phyloP scores from a whole-genome alignment of 2,329 filamentous ascomycete genomes.

The Pyrenophora teres region DNA sequence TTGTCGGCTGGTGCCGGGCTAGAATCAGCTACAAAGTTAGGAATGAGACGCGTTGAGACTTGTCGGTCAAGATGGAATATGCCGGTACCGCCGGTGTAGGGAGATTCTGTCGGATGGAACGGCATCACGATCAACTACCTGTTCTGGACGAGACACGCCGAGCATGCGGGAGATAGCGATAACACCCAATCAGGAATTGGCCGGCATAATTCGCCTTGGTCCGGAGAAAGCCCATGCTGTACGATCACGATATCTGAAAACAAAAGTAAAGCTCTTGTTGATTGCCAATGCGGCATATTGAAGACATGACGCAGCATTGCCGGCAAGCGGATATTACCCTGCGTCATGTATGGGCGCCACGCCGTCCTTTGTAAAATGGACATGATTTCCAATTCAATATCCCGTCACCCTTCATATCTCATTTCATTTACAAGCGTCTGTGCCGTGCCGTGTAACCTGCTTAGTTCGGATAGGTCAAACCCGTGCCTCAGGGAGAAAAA shows the following conservation, averaged over 20 bases:
- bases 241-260: neutral
- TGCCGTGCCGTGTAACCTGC: constrained; percentile 6
- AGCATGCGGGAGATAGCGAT: no score
- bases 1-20: constrained; percentile 42
- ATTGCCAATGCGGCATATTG: neutral
- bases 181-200: neutral
- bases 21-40: constrained; percentile 48
- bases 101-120: neutral
- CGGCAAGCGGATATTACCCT: neutral
- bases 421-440: constrained; percentile 3
- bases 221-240: neutral
- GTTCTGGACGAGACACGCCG: no score
- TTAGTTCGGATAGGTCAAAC: neutral
- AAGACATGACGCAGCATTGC: neutral
- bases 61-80: neutral
- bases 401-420: constrained; percentile 2
- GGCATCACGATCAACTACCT: no score
- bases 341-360: constrained; percentile 12
- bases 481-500: constrained; percentile 13
- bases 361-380: neutral
- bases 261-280: neutral
- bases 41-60: constrained; percentile 31
- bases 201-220: neutral
- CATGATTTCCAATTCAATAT: neutral
- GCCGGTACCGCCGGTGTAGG: neutral